A percentile compares a stretch with the other conserved stretches of the same genome.
Conservation (phyloP, 1,139 yeast genomes). For the Candida anutae region DNA sequence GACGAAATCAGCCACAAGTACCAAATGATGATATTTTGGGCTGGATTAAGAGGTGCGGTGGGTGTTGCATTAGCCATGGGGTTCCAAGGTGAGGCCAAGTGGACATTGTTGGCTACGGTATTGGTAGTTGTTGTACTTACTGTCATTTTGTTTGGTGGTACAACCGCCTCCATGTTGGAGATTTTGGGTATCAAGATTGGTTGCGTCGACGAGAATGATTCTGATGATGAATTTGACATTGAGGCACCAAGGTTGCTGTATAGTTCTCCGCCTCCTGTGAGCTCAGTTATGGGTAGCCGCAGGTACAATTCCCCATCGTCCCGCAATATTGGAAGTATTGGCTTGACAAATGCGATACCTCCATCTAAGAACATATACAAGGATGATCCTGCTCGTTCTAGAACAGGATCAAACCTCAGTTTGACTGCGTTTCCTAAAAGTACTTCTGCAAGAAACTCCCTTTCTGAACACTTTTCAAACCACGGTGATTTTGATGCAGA, state of each 20-base stretch:
- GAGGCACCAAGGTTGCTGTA: conserved; percentile 57
- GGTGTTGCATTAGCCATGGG: conserved; percentile 99
- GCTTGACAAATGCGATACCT: conserved; percentile 6
- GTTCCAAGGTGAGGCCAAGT: conserved; percentile 87
- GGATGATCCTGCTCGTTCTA: conserved; percentile 14
- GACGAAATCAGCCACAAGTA: conserved; percentile 94
- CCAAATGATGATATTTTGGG: conserved; percentile 99
- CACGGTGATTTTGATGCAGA: conserved; percentile 7
- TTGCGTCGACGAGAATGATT: conserved; percentile 68
- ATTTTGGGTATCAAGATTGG: conserved; percentile 90
- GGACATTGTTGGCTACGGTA: conserved; percentile 86
- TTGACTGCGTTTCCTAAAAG: conserved; percentile 10
- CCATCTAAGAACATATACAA: conserved; percentile 7
- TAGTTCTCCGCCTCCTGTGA: conserved; percentile 10
- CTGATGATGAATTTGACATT: conserved; percentile 93
- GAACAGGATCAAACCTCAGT: conserved; percentile 22
- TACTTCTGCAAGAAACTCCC: conserved; percentile 1
- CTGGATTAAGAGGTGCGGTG: conserved; percentile 97
- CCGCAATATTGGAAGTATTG: conserved; percentile 5
- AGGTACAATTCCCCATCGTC: conserved; percentile 14
- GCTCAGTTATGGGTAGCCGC: conserved; percentile 24
- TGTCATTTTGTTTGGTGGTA: conserved; percentile 94
- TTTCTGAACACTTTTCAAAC: too few species aligned
- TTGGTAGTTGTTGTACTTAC: conserved; percentile 94
- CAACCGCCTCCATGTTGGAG: conserved; percentile 97